Evolutionary conservation across 257 asterid genomes (phyloP).

Genomic region (Gentiana straminea): DNA sequence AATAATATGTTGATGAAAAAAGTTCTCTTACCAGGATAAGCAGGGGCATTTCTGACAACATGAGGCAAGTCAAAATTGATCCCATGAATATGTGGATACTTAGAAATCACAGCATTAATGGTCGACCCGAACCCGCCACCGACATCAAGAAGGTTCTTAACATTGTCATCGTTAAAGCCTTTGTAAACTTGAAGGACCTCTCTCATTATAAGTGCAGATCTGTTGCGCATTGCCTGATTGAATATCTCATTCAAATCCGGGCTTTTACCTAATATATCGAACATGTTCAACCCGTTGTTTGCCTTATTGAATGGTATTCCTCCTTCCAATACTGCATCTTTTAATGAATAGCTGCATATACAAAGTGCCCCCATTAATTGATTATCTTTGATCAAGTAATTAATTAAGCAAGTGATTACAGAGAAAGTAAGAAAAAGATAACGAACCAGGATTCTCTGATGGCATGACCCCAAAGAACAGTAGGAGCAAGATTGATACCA

Average conservation of each 20-base stretch:
- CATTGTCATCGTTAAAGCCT: conserved; percentile 23
- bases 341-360: conserved; percentile 1
- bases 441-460: background rate
- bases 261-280: conserved; percentile 4
- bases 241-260: conserved; percentile 16
- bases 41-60: conserved; percentile 21
- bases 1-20: too few relatives aligned
- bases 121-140: conserved; percentile 43
- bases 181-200: conserved; percentile 20
- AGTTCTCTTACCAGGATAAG: conserved; percentile 11
- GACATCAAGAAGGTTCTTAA: conserved; percentile 31
- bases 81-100: conserved; percentile 26
- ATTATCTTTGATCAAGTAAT: background rate
- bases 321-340: conserved; percentile 13
- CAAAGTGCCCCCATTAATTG: too few relatives aligned
- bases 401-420: too few relatives aligned
- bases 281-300: conserved; percentile 4
- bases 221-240: conserved; percentile 9
- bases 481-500: conserved; percentile 23
- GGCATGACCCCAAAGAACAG: conserved; percentile 4
- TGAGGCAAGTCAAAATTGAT: conserved; percentile 39
- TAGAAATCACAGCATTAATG: conserved; percentile 19
- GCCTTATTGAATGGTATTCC: conserved; percentile 12
- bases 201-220: background rate
- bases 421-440: background rate